Base-by-base conservation (phyloP, 768 basidiomycete species). In the Xerocomellus intermedius region DNA sequence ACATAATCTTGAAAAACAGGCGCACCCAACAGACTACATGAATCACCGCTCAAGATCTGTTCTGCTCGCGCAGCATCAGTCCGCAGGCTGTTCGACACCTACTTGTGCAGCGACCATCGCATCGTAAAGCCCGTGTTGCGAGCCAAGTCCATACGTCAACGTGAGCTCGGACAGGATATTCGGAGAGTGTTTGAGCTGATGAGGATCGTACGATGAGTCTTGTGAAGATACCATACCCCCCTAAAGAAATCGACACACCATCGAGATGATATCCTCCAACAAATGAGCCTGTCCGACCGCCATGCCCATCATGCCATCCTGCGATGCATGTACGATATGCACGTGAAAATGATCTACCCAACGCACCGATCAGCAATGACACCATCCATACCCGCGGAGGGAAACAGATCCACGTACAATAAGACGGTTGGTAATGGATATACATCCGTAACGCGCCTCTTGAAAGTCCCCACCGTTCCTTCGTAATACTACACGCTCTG, bases 361-460 rank as follows among this genome's bases (percentile, higher is more conserved):
- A 16, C 30, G 8, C 22, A 10, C 8, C 19, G 21, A 33, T 59
- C 19, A 54, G 48, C 21, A 10, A 21, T 22, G 22, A n/a, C 42
- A n/a, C 8, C 30, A 21, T 24, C 4, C 32, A 14, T 33, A n/a
- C 8, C 19, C 7, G 42, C 21, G 13, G 16, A 22, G 10, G 28
- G 9, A 10, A 42, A 26, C 21, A 5, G 28, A 35, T 5, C 21
- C 10, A 53, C 90, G 58, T 54, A 95, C 95, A 98, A 67, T 98
- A 98, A 36, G 86, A 90, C 0, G 96, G 96, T 66, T 97, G 95
- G 68, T 99, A 99, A 68, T 99, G 97, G 14, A 98, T 73, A 63
- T 85, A 94, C 75, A 95, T 77, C 62, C 94, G 75, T 55, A 97
- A 65, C 10, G 83, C 78, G 4, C 85, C 87, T 16, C 66, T 61